Base-by-base conservation (phyloP, 2,329 filamentous ascomycete genomes). In the Ustilaginoidea virens region DNA sequence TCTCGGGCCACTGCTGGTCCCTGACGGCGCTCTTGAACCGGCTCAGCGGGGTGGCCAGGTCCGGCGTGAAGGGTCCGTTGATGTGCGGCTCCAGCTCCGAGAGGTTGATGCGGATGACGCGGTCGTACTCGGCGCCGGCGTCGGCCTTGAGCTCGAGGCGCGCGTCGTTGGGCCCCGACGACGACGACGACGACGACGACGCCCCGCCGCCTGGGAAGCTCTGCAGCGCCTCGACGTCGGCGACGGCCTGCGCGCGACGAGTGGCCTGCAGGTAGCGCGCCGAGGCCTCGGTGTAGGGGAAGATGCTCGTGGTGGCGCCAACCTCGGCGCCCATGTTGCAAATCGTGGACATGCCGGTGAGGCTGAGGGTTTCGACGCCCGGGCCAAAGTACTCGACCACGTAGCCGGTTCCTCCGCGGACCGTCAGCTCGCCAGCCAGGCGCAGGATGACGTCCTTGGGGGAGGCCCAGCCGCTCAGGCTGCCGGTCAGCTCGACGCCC, bases 11-110 rank as follows among this genome's bases (percentile, higher is more conserved):
- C 28, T 79, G 62, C 53, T 94, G 83, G 43, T 78, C 67, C 54
- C 79, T 67, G 14, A 94, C 82, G 2, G 79, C 75, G 33, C 81
- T 69, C 48, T 85, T 83, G 61, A 98, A 98, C 47, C 77, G 68
- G 27, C 86, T 94, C 31, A 98, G 60, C 4, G 90, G 87, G 0
- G 85, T 94, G 4, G 87, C 90, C 39, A 98, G 66, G 51, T 98
- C 90, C 2, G 90, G 90, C 1, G 90, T 98, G 54, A 92, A 92
- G 22, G 90, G 90, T 1, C 90, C 90, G 56, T 96, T 98, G 59
- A 98, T 83, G 52, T 94, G 81, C 11, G 90, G 90, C 57, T 98
- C 90, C 14, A 96, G 73, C 36, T 73, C 72, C 3, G 81, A 87
- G 20, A 98, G 69, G 58, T 98, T 70, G 49, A 98, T 93, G 32